Evolutionary conservation across 192 early-diverging fungal species (phyloP).

Genomic region (Pilobolus umbonatus): DNA sequence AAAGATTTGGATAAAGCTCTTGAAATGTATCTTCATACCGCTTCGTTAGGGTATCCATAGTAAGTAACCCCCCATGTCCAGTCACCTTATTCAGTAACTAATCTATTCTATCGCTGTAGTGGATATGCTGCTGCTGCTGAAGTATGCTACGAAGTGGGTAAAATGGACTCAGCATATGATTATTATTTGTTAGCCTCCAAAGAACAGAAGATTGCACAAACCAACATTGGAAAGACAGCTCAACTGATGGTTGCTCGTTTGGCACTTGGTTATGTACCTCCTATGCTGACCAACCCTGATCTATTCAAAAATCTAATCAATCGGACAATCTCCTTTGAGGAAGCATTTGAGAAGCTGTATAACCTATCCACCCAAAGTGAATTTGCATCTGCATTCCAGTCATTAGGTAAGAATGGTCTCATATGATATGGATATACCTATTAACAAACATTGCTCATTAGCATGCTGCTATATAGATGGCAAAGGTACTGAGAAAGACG

Average conservation of each 20-base stretch:
- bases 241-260: conserved; percentile 33
- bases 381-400: conserved; percentile 5
- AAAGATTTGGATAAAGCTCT: conserved; percentile 17
- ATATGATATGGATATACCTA: not conserved
- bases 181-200: conserved; percentile 23
- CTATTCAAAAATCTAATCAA: not conserved
- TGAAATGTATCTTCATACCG: conserved; percentile 18
- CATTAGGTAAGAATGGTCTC: conserved; percentile 5
- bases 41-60: conserved; percentile 5
- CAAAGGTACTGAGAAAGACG: conserved; percentile 11
- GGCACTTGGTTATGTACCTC: conserved; percentile 12
- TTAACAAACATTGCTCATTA: conserved; percentile 2
- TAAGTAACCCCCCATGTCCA: not conserved
- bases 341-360: conserved; percentile 2
- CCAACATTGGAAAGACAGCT: conserved; percentile 18
- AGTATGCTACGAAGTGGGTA: conserved; percentile 23
- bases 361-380: not conserved
- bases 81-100: not conserved
- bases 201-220: conserved; percentile 7
- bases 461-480: conserved; percentile 30
- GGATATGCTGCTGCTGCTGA: conserved; percentile 27
- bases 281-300: not conserved
- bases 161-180: conserved; percentile 24
- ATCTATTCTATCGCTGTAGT: conserved; percentile 22
- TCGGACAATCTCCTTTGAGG: not conserved